These are phyloP conservation scores for Salix suchowensis DNA, from an alignment of 345 rosid species.

Conservation along the genomic window DNA sequence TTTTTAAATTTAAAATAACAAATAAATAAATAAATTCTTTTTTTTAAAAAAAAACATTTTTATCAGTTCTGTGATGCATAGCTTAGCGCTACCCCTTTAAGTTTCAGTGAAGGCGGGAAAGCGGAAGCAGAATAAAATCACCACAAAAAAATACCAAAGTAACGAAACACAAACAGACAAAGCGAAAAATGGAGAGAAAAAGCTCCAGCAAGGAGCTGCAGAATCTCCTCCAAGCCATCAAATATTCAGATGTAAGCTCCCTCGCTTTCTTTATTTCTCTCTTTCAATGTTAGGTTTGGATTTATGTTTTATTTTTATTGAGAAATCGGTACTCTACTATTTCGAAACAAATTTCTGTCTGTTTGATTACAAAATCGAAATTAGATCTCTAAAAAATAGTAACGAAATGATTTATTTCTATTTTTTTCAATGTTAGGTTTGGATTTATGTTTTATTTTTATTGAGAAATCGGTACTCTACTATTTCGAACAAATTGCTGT, in stretches of 20 bases:
- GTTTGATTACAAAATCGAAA: not conserved
- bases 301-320: not conserved
- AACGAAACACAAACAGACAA: not conserved
- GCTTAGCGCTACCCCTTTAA: not conserved
- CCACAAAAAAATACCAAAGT: not conserved
- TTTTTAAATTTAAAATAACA: too few relatives aligned
- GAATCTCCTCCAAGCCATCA: constrained; percentile 46
- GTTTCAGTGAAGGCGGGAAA: constrained; percentile 21
- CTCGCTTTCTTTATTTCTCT: not conserved
- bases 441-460: not conserved
- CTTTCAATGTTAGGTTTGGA: too few relatives aligned
- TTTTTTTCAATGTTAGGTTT: too few relatives aligned
- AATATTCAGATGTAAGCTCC: constrained; percentile 61
- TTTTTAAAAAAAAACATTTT: too few relatives aligned
- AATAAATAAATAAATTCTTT: too few relatives aligned
- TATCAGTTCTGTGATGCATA: too few relatives aligned
- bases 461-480: too few relatives aligned
- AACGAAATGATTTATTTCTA: not conserved
- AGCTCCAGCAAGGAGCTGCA: constrained; percentile 30
- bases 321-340: too few relatives aligned
- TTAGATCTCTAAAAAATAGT: not conserved
- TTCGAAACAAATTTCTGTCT: not conserved
- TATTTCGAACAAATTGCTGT: not conserved
- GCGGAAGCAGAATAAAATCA: not conserved
- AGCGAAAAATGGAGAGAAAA: constrained; percentile 35